A percentile compares a stretch with the other conserved stretches of the same genome.
Conservation (phyloP, 768 basidiomycete genomes). For the Phanerodontia chrysosporium region DNA sequence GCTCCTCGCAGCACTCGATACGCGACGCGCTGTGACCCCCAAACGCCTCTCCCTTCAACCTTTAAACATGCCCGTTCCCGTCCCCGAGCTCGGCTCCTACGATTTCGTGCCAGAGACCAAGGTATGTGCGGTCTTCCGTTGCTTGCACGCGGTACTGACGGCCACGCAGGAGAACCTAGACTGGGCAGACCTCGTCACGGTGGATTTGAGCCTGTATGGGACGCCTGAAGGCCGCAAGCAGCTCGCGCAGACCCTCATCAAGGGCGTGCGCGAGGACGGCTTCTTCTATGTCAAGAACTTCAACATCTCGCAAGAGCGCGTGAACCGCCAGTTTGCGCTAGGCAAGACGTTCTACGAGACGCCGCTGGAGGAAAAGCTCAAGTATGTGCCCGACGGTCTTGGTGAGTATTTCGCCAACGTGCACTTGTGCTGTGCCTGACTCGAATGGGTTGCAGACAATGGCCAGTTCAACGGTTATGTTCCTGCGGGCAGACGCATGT, state of each 20-base stretch:
- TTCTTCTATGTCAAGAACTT: conserved; percentile 52
- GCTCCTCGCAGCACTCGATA: too few relatives aligned
- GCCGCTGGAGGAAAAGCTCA: conserved; percentile 45
- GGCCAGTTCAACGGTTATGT: conserved; percentile 48
- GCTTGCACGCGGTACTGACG: not conserved
- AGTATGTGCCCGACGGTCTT: conserved; percentile 36
- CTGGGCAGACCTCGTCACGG: conserved; percentile 46
- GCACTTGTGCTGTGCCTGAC: not conserved
- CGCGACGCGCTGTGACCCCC: not conserved
- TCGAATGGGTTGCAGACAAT: conserved; percentile 24
- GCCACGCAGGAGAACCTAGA: conserved; percentile 37
- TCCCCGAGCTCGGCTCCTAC: conserved; percentile 35
- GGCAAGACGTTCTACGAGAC: conserved; percentile 41
- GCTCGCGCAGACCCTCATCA: conserved; percentile 37
- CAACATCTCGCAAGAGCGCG: conserved; percentile 42
- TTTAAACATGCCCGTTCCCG: conserved; percentile 31
- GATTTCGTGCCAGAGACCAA: conserved; percentile 38
- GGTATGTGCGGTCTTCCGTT: conserved; percentile 13
- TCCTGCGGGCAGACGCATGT: conserved; percentile 40
- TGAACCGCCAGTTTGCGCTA: conserved; percentile 45
- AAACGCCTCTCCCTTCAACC: not conserved
- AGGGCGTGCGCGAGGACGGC: conserved; percentile 43
- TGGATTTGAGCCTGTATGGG: conserved; percentile 40
- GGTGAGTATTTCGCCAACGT: conserved; percentile 12
- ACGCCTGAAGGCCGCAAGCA: conserved; percentile 37